Evolutionary conservation across 805 yeast genomes (phyloP), one percentile per base, ranked within the genome.

Genomic region (Candida broadrunensis): DNA sequence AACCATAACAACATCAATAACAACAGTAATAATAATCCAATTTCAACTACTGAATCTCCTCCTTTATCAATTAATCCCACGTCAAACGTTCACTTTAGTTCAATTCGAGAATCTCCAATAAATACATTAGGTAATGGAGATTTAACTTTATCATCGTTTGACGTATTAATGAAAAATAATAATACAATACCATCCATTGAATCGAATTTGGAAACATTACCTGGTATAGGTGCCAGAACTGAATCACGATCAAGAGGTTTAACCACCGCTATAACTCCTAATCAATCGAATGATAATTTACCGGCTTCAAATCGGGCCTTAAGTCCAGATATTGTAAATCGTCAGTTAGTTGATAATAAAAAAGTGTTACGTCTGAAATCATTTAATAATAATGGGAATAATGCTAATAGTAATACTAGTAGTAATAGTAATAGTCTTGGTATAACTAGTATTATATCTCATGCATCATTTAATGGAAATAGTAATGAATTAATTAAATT

Each of bases 81-180:
- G 5, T 29, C 32, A 4, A 29, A 29, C 20, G 72, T 78, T 16
- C 72, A 65, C 23, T 78, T 78, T 48, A 72, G 62, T 40, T 71
- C 80, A 0, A 57, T 78, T 3, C 61, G 75, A 35, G 70, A 70
- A 31, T 63, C 78, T 3, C 72, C 78, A 0, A 44, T 77, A 18
- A 69, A 64, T 40, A 67, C 80, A 0, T 42, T 78, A 36, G 83
- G 83, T 2, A 58, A 65, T 33, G 83, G 83, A 2, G 63, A 67
- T 19, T 59, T 78, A 32, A 50, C 49, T 2, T 41, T 59, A 14
- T 46, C 47, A 35, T 52, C 50, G 30, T 55, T 57, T 29, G 38
- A 44, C 5, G 33, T 34, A 11, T 27, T 16, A 23, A 8, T 26
- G 26, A 12, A 6, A 7, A 16, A 15, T 15, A 17, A 5, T 6